Percentiles rank a stretch among this genome's conserved stretches.
Conservation (phyloP, 75 land plant species). For the Azolla pinnata region DNA sequence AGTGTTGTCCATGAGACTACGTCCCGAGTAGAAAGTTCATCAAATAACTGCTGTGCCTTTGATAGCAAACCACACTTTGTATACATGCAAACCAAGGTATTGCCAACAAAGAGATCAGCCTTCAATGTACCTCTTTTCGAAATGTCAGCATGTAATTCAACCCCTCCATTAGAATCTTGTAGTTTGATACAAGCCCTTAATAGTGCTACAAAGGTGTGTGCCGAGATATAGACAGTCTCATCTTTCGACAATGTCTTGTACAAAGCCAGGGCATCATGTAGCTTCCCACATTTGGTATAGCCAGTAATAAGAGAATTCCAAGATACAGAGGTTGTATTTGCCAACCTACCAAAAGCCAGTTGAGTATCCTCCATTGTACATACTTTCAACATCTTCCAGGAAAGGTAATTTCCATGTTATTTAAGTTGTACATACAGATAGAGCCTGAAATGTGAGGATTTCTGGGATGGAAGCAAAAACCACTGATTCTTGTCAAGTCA, state of each 20-base stretch:
- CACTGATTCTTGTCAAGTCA: too few species aligned
- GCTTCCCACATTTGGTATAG: slow-evolving; percentile 10
- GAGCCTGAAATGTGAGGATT: too few species aligned
- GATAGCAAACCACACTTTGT: slow-evolving; percentile 49
- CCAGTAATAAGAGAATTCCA: slow-evolving; percentile 43
- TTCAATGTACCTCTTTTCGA: slow-evolving; percentile 20
- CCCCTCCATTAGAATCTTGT: slow-evolving; percentile 36
- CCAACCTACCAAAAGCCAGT: too few species aligned
- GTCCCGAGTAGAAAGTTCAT: slow-evolving; percentile 34
- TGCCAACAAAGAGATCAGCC: slow-evolving; percentile 36
- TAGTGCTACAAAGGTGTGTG: background rate
- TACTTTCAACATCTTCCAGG: too few species aligned
- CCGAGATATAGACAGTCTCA: slow-evolving; percentile 17
- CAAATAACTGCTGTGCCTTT: slow-evolving; percentile 44
- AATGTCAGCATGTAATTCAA: slow-evolving; percentile 40
- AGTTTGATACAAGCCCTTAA: slow-evolving; percentile 38
- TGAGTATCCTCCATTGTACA: too few species aligned
- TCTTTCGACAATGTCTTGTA: slow-evolving; percentile 38
- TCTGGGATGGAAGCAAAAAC: too few species aligned
- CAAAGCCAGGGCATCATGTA: slow-evolving; percentile 12
- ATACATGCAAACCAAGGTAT: slow-evolving; percentile 61
- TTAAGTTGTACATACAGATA: too few species aligned
- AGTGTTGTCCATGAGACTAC: slow-evolving; percentile 64
- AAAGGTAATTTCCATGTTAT: too few species aligned
- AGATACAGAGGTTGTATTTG: slow-evolving; percentile 25